Evolutionary conservation across 306 rosid genomes (phyloP), one percentile per base, ranked within the genome.

Genomic region (Prunus salicina): DNA sequence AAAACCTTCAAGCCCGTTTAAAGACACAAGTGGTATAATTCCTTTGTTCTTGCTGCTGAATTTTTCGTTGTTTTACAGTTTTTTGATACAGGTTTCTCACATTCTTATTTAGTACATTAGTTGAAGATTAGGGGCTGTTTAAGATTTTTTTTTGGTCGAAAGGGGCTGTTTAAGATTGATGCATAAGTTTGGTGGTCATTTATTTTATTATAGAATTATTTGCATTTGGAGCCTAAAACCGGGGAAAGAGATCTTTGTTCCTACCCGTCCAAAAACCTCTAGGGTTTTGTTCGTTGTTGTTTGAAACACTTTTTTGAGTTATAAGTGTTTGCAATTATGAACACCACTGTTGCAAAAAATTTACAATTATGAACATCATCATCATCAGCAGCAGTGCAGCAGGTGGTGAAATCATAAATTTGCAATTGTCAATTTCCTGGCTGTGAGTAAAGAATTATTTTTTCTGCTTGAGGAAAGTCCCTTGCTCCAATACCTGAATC

Each of bases 401-500:
- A 53, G 45, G 77, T 64, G 78, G 25, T 79, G 62, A 69, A 65
- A 76, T 53, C 75, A 72, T 57, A 74, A 34, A 19, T 66, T 30
- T 65, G 66, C 71, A 69, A 32, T 77, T 82, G 51, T 75, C 84
- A 75, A 27, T 30, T 53, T 55, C 24, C 71, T 70, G 79, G 80
- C 83, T 74, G 51, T 75, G 78, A 69, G 74, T 85, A 86, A 89
- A 80, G 75, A 79, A 74, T 83, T n/a, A 52, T 73, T 38, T 77
- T 79, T 73, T 75, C 81, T 90, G 97, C 84, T 90, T 65, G 93
- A 94, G 96, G 96, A 86, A 91, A 94, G 98, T 88, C 97, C 74
- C 97, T 94, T 82, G 96, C 97, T 92, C 92, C 98, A 76, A 94
- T 94, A 85, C 97, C 92, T 52, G 98, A 94, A 79, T 86, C 90